Evolutionary conservation across 345 rosid species (phyloP).

Genomic region (Camelina neglecta): DNA sequence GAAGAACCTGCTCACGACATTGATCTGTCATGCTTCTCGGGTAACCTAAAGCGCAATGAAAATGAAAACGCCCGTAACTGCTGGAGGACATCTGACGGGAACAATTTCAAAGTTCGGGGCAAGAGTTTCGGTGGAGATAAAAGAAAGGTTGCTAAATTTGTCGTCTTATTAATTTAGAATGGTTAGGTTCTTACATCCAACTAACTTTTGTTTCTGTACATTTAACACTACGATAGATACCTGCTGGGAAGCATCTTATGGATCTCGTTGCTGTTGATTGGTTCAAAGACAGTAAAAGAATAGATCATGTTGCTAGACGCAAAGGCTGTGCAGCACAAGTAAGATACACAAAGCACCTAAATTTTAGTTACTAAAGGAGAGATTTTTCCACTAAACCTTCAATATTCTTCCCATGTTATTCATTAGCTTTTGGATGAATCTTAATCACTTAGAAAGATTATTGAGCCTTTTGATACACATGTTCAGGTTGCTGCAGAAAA

Average conservation of each 20-base stretch:
- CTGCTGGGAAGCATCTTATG: slow-evolving; percentile 95
- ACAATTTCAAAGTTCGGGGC: slow-evolving; percentile 96
- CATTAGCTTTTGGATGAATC: slow-evolving; percentile 9
- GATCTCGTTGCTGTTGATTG: slow-evolving; percentile 99
- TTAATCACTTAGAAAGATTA: not conserved
- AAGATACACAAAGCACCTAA: slow-evolving; percentile 35
- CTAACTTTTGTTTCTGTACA: slow-evolving; percentile 31
- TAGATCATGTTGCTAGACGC: slow-evolving; percentile 95
- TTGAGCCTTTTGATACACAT: slow-evolving; percentile 25
- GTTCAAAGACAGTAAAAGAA: slow-evolving; percentile 96
- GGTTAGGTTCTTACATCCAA: slow-evolving; percentile 7
- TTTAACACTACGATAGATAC: slow-evolving; percentile 54
- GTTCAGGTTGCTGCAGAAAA: slow-evolving; percentile 74
- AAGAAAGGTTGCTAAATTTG: slow-evolving; percentile 63
- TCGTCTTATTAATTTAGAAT: not conserved
- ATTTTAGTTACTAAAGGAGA: not conserved
- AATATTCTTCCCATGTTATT: not conserved
- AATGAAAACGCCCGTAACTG: slow-evolving; percentile 86
- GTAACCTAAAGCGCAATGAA: slow-evolving; percentile 80
- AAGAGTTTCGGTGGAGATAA: slow-evolving; percentile 77
- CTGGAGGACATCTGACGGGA: slow-evolving; percentile 88
- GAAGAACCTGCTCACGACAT: slow-evolving; percentile 79
- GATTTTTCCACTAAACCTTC: slow-evolving; percentile 4
- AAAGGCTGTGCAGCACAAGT: slow-evolving; percentile 98
- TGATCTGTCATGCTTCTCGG: slow-evolving; percentile 85